Conservation (phyloP, 306 rosid genomes). For the Comarum palustre region DNA sequence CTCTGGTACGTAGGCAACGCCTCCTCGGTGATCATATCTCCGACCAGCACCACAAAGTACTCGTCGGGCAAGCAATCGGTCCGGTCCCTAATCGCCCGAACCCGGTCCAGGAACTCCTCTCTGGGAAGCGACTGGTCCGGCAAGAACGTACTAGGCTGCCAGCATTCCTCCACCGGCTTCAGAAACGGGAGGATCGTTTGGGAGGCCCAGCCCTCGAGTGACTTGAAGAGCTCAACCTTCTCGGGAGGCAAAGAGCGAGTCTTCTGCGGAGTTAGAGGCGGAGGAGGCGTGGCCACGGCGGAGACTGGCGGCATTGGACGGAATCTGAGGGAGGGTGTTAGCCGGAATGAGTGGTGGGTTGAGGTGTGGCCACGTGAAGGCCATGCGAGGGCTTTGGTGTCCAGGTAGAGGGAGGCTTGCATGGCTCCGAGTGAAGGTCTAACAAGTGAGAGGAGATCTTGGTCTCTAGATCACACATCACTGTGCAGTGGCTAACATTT, state of each 20-base stretch:
- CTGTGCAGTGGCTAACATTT: constrained; percentile 11
- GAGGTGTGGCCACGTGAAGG: constrained; percentile 8
- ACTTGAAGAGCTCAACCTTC: constrained; percentile 44
- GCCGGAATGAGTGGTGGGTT: neutral
- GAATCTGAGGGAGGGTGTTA: constrained; percentile 3
- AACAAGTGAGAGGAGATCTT: neutral
- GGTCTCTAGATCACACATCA: neutral
- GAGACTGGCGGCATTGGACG: neutral
- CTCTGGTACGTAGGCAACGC: constrained; percentile 83
- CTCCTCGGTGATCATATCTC: constrained; percentile 75
- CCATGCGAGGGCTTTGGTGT: constrained; percentile 17
- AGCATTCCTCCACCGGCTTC: constrained; percentile 62
- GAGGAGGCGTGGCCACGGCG: constrained; percentile 16
- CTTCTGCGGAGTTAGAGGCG: constrained; percentile 10
- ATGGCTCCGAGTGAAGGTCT: neutral
- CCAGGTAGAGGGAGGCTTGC: constrained; percentile 23
- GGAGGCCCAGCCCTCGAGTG: constrained; percentile 62
- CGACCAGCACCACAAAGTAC: constrained; percentile 66
- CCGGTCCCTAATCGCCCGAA: constrained; percentile 53
- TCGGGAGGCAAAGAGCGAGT: constrained; percentile 53
- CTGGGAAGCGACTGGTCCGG: constrained; percentile 44
- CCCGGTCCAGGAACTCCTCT: constrained; percentile 50
- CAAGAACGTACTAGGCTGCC: constrained; percentile 64
- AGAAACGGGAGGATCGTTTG: constrained; percentile 39
- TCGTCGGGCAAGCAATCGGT: constrained; percentile 63